Base-by-base conservation (phyloP, 2,329 filamentous ascomycete species). In the Penicillium nordicum region DNA sequence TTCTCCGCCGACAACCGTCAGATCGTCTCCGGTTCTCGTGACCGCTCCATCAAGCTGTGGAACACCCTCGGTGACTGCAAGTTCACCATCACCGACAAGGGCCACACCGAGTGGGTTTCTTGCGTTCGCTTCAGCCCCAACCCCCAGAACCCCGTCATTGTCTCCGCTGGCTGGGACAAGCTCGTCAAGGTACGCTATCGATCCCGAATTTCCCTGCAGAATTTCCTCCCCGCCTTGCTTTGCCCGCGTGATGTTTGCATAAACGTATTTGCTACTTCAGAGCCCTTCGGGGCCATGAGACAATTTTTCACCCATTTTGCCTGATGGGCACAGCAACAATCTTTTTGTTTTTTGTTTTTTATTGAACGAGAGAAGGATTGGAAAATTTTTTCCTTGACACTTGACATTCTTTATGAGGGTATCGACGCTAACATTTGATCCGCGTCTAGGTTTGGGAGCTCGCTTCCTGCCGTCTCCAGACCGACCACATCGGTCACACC, bases 211-310 rank as follows among this genome's bases (percentile, higher is more conserved):
- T 50, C 38, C 23, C 27, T 53, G 53, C 52, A 56, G 59, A 49
- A 48, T 53, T 61, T 52, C 66, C 43, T 55, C 55, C 57, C 66
- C 48, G 36, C 48, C 43, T 38, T 56, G 53, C 49, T 56, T 18
- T 56, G 48, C 77, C 82, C 82, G 86, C 77, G 94, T 92, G 93
- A 97, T 97, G 93, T 84, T 88, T 89, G 85, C 87, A 89, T 86
- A 76, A 82, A 92, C 91, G 92, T 97, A 97, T 97, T 97, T 97
- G 94, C 94, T 97, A 97, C 94, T 99, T 97, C 93, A 97, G 94
- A 99, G 92, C 91, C 86, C 73, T 81, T 79, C 78, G 78, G 48
- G 85, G 92, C 91, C 79, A 96, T 97, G 94, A 99, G 93, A 99
- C 90, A 87, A 95, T 83, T 81, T 84, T 86, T 89, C 89, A 93